Conservation (phyloP, 129 eudicot genomes). For the Chrysanthemum makinoi region DNA sequence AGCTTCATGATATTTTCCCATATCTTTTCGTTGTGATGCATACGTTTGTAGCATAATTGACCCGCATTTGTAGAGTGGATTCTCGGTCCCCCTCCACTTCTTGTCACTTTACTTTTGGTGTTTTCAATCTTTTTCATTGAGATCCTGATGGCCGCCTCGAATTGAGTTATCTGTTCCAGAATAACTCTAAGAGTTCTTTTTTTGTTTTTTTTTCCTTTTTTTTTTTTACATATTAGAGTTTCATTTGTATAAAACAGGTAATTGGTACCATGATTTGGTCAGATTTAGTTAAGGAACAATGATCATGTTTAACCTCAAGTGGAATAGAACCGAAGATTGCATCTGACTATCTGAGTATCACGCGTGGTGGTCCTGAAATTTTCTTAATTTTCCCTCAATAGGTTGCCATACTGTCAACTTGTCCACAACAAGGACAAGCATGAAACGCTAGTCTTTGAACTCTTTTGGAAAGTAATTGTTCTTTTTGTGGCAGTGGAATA, state of each 20-base stretch:
- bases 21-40: constrained; percentile 14
- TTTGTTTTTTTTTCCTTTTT: neutral
- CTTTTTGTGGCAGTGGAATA: constrained; percentile 17
- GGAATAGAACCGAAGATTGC: constrained; percentile 19
- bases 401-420: constrained; percentile 28
- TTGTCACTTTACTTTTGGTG: constrained; percentile 22
- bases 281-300: neutral
- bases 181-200: neutral
- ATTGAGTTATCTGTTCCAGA: constrained; percentile 18
- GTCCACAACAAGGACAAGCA: constrained; percentile 28
- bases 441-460: constrained; percentile 14
- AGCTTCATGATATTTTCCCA: constrained; percentile 20
- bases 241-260: neutral
- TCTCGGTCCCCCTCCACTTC: constrained; percentile 57
- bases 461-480: constrained; percentile 24
- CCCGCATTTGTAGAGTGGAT: constrained; percentile 45
- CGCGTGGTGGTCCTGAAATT: constrained; percentile 30
- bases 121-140: constrained; percentile 22
- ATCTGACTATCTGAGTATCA: neutral
- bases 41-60: constrained; percentile 35
- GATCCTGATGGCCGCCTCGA: constrained; percentile 22
- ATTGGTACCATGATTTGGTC: neutral
- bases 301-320: constrained; percentile 24
- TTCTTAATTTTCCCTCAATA: constrained; percentile 7
- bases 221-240: constrained; percentile 13